These are phyloP conservation scores for Brassica hybrid DNA, from an alignment of 441 rosid species.

Conservation along the genomic window DNA sequence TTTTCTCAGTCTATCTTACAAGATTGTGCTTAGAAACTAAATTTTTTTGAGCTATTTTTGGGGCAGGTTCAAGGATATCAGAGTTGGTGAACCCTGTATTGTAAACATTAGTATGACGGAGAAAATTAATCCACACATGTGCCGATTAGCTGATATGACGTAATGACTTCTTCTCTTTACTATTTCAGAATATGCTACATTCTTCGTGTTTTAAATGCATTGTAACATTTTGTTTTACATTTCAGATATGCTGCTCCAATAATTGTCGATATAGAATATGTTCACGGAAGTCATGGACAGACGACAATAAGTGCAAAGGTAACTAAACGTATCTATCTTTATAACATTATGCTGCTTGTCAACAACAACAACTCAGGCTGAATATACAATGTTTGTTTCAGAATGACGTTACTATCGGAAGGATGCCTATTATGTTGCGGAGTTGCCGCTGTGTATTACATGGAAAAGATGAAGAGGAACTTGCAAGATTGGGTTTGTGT, in stretches of 20 bases:
- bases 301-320: constrained; percentile 57
- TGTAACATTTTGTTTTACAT: too few relatives aligned
- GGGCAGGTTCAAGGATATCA: constrained; percentile 76
- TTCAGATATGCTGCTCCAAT: constrained; percentile 91
- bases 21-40: too few relatives aligned
- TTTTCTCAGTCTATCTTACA: too few relatives aligned
- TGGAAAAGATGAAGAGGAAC: constrained; percentile 94
- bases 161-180: constrained; percentile 40
- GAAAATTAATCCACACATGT: constrained; percentile 68
- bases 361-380: too few relatives aligned
- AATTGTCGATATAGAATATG: constrained; percentile 62
- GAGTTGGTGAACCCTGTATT: constrained; percentile 70
- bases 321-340: not conserved
- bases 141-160: constrained; percentile 91
- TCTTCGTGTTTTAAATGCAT: too few relatives aligned
- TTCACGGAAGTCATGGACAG: constrained; percentile 60
- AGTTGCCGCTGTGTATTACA: constrained; percentile 76
- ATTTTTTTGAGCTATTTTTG: not conserved
- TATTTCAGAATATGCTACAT: too few relatives aligned
- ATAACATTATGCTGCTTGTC: constrained; percentile 1
- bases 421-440: constrained; percentile 92
- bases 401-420: constrained; percentile 75
- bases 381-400: constrained; percentile 42
- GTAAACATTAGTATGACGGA: constrained; percentile 43
- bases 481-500: constrained; percentile 79